Conservation (phyloP, 306 rosid genomes). For the Morella rubra region DNA sequence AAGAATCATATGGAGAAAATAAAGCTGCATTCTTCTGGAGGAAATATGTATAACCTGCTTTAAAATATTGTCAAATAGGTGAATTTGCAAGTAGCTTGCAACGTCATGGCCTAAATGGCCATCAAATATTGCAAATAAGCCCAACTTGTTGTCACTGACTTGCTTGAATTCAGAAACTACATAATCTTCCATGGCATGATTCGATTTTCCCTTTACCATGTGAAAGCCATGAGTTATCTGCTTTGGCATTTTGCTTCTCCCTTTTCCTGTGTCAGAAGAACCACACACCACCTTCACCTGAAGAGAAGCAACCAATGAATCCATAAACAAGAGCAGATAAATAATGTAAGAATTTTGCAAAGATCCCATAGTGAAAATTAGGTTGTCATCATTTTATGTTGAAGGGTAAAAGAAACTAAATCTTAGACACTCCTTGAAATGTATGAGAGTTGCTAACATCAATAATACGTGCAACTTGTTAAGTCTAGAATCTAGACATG, state of each 20-base stretch:
- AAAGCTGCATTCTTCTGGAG: neutral
- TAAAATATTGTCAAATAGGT: slow-evolving; percentile 61
- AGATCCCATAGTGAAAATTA: neutral
- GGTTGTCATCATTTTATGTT: neutral
- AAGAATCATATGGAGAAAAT: slow-evolving; percentile 2
- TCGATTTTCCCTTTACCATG: slow-evolving; percentile 65
- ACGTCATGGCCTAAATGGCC: slow-evolving; percentile 73
- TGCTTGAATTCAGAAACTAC: slow-evolving; percentile 57
- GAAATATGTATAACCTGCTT: slow-evolving; percentile 42
- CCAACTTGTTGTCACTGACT: slow-evolving; percentile 46
- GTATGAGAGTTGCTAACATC: neutral
- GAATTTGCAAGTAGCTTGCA: slow-evolving; percentile 56
- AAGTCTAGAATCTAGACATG: neutral
- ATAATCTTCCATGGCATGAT: slow-evolving; percentile 70
- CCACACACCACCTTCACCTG: slow-evolving; percentile 42
- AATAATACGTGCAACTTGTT: neutral
- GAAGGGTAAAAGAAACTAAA: neutral
- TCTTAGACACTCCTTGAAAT: neutral
- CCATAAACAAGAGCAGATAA: neutral
- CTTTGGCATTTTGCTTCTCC: slow-evolving; percentile 49
- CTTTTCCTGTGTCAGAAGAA: slow-evolving; percentile 60
- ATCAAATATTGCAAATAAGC: slow-evolving; percentile 73
- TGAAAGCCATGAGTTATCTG: slow-evolving; percentile 56
- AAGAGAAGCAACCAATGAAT: slow-evolving; percentile 9
- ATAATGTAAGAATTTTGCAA: neutral